Percentiles rank a stretch among this genome's conserved stretches.
Conservation (phyloP, 2,329 filamentous ascomycete species). For the Tolypocladium tropicale region DNA sequence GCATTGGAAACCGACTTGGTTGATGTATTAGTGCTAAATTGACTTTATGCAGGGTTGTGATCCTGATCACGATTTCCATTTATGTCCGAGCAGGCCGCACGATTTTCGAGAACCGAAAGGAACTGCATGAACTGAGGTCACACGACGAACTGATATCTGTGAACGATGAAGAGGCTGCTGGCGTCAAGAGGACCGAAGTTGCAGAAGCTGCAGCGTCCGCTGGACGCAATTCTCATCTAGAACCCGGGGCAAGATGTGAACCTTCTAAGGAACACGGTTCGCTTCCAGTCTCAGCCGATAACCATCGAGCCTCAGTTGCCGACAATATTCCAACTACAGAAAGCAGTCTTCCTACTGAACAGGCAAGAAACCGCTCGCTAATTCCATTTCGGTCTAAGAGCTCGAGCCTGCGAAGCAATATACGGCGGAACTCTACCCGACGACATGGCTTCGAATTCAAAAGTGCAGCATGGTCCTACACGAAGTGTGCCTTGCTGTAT, state of each 20-base stretch:
- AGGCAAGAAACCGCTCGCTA: neutral
- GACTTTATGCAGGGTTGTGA: slow-evolving; percentile 5
- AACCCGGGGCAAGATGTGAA: neutral
- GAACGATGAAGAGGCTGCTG: neutral
- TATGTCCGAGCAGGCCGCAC: slow-evolving; percentile 42
- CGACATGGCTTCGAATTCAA: slow-evolving; percentile 34
- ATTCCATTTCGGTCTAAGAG: neutral
- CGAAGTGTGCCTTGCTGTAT: slow-evolving; percentile 55
- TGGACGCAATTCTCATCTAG: neutral
- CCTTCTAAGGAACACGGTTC: neutral
- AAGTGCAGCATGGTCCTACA: slow-evolving; percentile 52
- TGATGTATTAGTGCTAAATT: too few relatives aligned
- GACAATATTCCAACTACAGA: neutral
- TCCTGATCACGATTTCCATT: slow-evolving; percentile 9
- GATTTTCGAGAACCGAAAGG: slow-evolving; percentile 51
- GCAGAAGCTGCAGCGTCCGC: neutral
- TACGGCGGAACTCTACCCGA: neutral
- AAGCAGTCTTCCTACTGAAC: neutral
- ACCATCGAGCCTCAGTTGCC: neutral
- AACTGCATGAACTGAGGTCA: slow-evolving; percentile 30
- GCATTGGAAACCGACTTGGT: too few relatives aligned
- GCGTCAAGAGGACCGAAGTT: neutral
- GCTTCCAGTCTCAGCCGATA: neutral
- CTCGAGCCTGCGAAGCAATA: neutral
- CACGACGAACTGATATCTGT: neutral